Base-by-base conservation (phyloP, 768 basidiomycete genomes). In the Termitomyces sp. region DNA sequence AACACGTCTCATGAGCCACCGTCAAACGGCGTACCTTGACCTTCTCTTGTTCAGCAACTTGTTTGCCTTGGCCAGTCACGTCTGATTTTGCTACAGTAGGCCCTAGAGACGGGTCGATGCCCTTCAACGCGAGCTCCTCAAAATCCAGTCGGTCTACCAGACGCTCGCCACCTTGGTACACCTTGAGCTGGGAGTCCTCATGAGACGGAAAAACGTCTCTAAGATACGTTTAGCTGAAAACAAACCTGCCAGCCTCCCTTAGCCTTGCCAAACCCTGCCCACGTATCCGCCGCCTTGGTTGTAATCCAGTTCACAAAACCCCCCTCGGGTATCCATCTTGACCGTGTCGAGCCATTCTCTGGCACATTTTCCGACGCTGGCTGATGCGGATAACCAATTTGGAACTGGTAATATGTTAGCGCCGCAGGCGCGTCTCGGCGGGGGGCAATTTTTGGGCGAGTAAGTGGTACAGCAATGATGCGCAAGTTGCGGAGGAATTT, bases 101-200 rank as follows among this genome's bases (percentile, higher is more conserved):
- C 0, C 84, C 87, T 46, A 87, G 63, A 10, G 86, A 82, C 17
- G 88, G 84, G 63, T 92, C 86, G 32, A 93, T 72, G 32, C 81
- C 78, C 68, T 89, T 89, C 63, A 93, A 75, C 8, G 84, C 85
- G 35, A 87, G 76, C 68, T 93, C 90, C 69, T 92, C 91, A 62
- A 91, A 92, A 50, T 91, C 91, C 59, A 91, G 75, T 21, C 81
- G 76, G 69, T 91, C 87, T 21, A 86, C 75, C 2, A 90, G 68
- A 21, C 81, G 81, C 72, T 90, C 86, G 25, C 90, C 90, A 38
- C 78, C 72, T 60, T 79, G 71, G 66, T 84, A 88, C 12, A 82
- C 73, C 68, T 77, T 83, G 27, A 82, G 68, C 90, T 92, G 60
- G 6, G 32, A 19, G 32, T 42, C 31, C 17, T 0, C 31, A 7